A percentile compares a stretch with the other conserved stretches of the same genome.
These are phyloP conservation scores for Eutypa lata DNA, from an alignment of 2,329 filamentous ascomycete genomes.

Conservation along the genomic window DNA sequence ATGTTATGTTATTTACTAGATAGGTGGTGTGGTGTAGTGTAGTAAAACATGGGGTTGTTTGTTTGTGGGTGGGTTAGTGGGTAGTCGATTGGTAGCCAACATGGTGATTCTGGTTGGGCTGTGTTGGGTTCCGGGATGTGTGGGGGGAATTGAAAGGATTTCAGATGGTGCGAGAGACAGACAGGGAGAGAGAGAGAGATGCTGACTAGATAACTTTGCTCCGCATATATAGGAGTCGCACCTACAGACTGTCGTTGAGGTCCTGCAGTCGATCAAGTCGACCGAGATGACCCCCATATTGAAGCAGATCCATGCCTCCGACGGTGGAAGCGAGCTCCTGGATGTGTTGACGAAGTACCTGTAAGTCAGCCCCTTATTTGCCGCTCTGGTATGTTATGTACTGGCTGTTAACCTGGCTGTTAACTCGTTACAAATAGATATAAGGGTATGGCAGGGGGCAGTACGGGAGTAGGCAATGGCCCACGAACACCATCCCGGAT, in stretches of 20 bases:
- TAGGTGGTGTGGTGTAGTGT: neutral
- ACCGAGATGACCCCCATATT: constrained; percentile 92
- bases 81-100: too few species aligned
- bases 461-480: constrained; percentile 16
- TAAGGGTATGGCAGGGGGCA: constrained; percentile 74
- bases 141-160: neutral
- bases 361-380: constrained; percentile 42
- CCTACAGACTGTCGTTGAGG: constrained; percentile 83
- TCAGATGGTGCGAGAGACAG: neutral
- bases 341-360: constrained; percentile 98
- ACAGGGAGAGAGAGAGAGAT: constrained; percentile 6
- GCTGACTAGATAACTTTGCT: constrained; percentile 4
- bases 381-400: too few species aligned
- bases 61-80: too few species aligned
- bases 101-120: too few species aligned
- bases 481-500: constrained; percentile 43
- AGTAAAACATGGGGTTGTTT: too few species aligned
- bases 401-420: too few species aligned
- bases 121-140: too few species aligned
- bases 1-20: neutral
- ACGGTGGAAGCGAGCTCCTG: constrained; percentile 78
- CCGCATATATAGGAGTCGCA: constrained; percentile 67
- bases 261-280: constrained; percentile 92
- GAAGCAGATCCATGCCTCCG: constrained; percentile 72
- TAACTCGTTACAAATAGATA: constrained; percentile 52